phyloP scores from a whole-genome alignment of 148 eudicot genomes.

The Dysphania ambrosioides region DNA sequence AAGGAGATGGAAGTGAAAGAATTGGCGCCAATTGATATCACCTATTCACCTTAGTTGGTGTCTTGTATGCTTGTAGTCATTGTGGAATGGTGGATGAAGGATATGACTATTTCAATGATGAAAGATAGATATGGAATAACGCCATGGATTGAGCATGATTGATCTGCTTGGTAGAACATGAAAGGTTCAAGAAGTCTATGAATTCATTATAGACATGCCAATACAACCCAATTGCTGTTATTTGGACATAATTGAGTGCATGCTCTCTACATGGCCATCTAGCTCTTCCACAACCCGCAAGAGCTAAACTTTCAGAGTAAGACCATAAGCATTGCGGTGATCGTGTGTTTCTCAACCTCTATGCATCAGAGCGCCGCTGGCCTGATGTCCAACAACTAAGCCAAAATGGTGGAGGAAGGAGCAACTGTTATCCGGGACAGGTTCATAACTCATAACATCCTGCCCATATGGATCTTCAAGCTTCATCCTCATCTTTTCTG shows the following conservation, averaged over 20 bases:
- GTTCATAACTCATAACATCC: slow-evolving; percentile 43
- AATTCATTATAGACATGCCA: slow-evolving; percentile 57
- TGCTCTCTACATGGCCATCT: slow-evolving; percentile 51
- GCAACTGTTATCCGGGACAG: slow-evolving; percentile 64
- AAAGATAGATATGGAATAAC: slow-evolving; percentile 38
- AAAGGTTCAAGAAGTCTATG: slow-evolving; percentile 51
- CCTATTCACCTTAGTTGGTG: slow-evolving; percentile 76
- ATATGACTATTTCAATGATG: slow-evolving; percentile 57
- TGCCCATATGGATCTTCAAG: slow-evolving; percentile 65
- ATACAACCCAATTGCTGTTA: slow-evolving; percentile 55
- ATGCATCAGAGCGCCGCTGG: slow-evolving; percentile 76
- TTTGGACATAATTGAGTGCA: slow-evolving; percentile 72
- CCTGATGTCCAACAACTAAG: slow-evolving; percentile 52
- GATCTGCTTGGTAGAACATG: slow-evolving; percentile 72
- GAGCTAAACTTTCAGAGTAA: slow-evolving; percentile 41
- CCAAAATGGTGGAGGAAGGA: slow-evolving; percentile 54
- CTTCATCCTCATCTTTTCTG: slow-evolving; percentile 68
- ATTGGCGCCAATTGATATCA: slow-evolving; percentile 55
- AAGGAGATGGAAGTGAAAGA: slow-evolving; percentile 43
- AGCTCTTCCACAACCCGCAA: slow-evolving; percentile 49
- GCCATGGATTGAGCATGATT: slow-evolving; percentile 71
- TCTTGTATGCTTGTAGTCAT: slow-evolving; percentile 77
- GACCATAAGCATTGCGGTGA: slow-evolving; percentile 82
- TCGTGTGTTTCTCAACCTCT: slow-evolving; percentile 72
- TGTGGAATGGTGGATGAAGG: slow-evolving; percentile 75